Evolutionary conservation across 106 monocot species (phyloP), one percentile per base, ranked within the genome.

Genomic region (Platanthera guangdongensis): DNA sequence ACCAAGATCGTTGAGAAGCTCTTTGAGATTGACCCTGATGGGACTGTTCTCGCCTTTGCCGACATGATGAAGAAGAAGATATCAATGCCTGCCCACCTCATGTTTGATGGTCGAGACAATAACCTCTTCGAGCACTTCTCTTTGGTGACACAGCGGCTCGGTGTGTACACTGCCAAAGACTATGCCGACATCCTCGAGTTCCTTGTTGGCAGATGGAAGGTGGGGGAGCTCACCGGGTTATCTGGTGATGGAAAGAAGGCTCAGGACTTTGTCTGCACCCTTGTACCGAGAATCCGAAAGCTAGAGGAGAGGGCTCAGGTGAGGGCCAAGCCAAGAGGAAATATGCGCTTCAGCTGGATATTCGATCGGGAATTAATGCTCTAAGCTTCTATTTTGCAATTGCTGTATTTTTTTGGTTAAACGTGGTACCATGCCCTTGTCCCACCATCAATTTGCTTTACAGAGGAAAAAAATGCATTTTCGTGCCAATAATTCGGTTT

Each of bases 11-110:
- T 79, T n/a, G 88, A 88, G 82, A 88, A 88, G 78, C 81, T 88
- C 21, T 88, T 88, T 28, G 88, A 88, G 80, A 64, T 85, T 7
- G 88, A 88, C 73, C 83, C 88, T 13, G 83, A 88, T 47, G 80
- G 88, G 57, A 85, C 88, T 2, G 62, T 88, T 7, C 78, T 88
- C 51, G 78, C 83, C 52, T 79, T 88, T 22, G 85, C 78, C 10
- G 88, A 88, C 83, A 88, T 88, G 88, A 88, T 88, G 88, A 79
- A 76, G 75, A 88, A 88, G 83, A 88, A 85, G 78, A 88, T 88
- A 72, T 79, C 88, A 0, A 88, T 88, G 88, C 88, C 88, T 1
- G 88, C 88, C 7, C 88, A 88, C 39, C 77, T 88, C 55, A 88
- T 88, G 88, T 88, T 82, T 22, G 88, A 88, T 28, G 88, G 88